Evolutionary conservation across 2,329 filamentous ascomycete species (phyloP).

Genomic region (Colletotrichum plurivorum): DNA sequence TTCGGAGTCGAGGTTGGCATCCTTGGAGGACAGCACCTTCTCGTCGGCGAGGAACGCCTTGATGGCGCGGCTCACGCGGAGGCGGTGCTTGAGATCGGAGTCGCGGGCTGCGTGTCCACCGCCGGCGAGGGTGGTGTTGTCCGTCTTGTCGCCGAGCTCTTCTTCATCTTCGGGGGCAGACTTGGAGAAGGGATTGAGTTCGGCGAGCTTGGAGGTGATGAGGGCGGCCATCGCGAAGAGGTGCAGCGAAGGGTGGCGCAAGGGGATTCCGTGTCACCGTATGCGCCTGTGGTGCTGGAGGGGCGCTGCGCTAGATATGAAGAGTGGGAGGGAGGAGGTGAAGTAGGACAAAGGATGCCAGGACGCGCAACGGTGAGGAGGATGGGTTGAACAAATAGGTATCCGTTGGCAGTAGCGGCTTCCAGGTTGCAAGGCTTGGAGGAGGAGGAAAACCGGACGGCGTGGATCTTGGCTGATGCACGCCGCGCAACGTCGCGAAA

Average conservation of each 20-base stretch:
- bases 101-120: constrained; percentile 69
- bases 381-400: not conserved
- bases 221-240: constrained; percentile 21
- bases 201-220: constrained; percentile 47
- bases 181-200: constrained; percentile 56
- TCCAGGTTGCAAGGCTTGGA: too few relatives aligned
- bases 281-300: not conserved
- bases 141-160: constrained; percentile 67
- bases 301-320: not conserved
- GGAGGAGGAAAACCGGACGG: constrained; percentile 8
- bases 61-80: constrained; percentile 72
- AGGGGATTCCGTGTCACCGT: constrained; percentile 1
- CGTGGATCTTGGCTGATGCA: constrained; percentile 40
- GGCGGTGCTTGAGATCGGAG: constrained; percentile 64
- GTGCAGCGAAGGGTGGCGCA: not conserved
- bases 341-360: not conserved
- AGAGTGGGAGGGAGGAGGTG: not conserved
- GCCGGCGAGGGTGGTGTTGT: constrained; percentile 66
- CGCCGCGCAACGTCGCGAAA: constrained; percentile 33
- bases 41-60: constrained; percentile 69
- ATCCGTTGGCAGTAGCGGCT: not conserved
- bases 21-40: constrained; percentile 61
- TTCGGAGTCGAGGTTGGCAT: constrained; percentile 59
- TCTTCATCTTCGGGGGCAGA: constrained; percentile 56
- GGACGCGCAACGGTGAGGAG: not conserved